Percentiles rank a stretch among this genome's conserved stretches.
These are phyloP conservation scores for Potentilla sterilis DNA, from an alignment of 306 rosid species.

Conservation along the genomic window DNA sequence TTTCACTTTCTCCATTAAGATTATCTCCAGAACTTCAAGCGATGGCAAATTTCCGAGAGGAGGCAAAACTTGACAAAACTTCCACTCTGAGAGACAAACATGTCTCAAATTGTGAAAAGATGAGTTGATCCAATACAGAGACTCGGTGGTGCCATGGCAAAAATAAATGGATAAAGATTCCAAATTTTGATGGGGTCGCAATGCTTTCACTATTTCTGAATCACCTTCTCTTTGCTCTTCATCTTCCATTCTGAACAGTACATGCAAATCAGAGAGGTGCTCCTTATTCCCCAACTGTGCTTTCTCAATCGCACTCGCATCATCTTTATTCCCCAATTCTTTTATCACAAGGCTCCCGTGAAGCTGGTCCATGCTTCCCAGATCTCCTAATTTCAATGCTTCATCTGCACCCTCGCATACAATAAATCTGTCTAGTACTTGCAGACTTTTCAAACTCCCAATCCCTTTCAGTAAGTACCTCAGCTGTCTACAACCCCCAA, in stretches of 20 bases:
- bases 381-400: not conserved
- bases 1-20: not conserved
- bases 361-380: not conserved
- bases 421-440: too few relatives aligned
- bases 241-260: too few relatives aligned
- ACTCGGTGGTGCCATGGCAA: not conserved
- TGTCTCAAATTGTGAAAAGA: not conserved
- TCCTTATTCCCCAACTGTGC: too few relatives aligned
- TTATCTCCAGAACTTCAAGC: not conserved
- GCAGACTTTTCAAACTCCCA: too few relatives aligned
- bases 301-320: too few relatives aligned
- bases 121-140: conserved; percentile 1
- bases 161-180: not conserved
- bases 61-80: not conserved
- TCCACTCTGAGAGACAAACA: fast-evolving
- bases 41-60: conserved; percentile 17
- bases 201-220: too few relatives aligned
- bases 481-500: too few relatives aligned
- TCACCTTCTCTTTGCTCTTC: not conserved
- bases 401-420: not conserved
- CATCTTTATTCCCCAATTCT: too few relatives aligned
- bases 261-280: too few relatives aligned
- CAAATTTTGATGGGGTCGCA: conserved; percentile 17
- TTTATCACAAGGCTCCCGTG: not conserved
- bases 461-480: too few relatives aligned